These are phyloP conservation scores for Esteya vermicola DNA, from an alignment of 2,329 filamentous ascomycete species.

Conservation along the genomic window DNA sequence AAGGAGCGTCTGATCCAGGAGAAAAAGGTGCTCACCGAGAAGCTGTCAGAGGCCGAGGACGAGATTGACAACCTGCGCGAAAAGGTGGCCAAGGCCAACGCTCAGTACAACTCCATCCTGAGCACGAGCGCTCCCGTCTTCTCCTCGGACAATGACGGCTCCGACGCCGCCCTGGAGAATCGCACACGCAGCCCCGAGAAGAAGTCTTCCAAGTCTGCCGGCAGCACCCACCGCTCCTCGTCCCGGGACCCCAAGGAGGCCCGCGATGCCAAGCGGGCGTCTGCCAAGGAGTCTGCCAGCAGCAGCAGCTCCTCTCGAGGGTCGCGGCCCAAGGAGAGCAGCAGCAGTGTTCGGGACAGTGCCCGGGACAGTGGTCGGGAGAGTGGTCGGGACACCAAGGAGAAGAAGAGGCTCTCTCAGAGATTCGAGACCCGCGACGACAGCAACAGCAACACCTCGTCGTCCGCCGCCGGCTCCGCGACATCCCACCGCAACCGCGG, in stretches of 20 bases:
- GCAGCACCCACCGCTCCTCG: too few relatives aligned
- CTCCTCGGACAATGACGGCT: too few relatives aligned
- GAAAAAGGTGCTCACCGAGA: constrained; percentile 1
- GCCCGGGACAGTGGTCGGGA: constrained; percentile 9
- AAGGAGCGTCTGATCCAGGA: constrained; percentile 4
- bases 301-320: constrained; percentile 4
- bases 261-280: not conserved
- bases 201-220: not conserved
- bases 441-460: not conserved
- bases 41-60: constrained; percentile 8
- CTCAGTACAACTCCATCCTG: constrained; percentile 11
- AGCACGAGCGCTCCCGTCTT: constrained; percentile 5
- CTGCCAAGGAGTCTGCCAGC: constrained; percentile 8
- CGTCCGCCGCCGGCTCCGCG: not conserved
- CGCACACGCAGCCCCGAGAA: not conserved
- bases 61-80: constrained; percentile 10
- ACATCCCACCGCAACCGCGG: not conserved
- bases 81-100: constrained; percentile 13
- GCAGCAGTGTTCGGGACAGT: constrained; percentile 3
- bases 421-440: constrained; percentile 13
- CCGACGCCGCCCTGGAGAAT: not conserved
- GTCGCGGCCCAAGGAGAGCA: constrained; percentile 1
- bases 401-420: constrained; percentile 17
- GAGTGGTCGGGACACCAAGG: too few relatives aligned
- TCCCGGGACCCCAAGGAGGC: too few relatives aligned